Conservation (phyloP, 257 asterid species). For the Solanum piurae region DNA sequence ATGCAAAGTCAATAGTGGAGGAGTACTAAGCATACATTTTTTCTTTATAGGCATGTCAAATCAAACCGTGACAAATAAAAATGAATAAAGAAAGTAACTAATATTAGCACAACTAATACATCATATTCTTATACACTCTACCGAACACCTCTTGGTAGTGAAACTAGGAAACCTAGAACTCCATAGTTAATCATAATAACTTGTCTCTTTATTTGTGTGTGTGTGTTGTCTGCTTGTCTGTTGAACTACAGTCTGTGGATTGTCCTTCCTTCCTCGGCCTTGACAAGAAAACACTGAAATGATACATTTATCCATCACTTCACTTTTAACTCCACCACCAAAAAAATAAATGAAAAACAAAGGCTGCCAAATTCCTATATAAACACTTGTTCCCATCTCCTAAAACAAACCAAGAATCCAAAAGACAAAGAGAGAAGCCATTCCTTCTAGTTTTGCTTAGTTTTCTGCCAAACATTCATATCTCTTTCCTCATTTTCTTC, state of each 20-base stretch:
- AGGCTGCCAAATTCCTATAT: constrained; percentile 22
- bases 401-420: constrained; percentile 10
- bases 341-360: neutral
- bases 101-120: too few species aligned
- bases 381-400: constrained; percentile 16
- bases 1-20: neutral
- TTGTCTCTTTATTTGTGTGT: constrained; percentile 8
- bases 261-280: constrained; percentile 68
- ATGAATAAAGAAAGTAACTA: fast-evolving
- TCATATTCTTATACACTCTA: fast-evolving
- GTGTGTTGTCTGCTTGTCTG: constrained; percentile 10
- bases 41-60: too few species aligned
- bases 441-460: neutral
- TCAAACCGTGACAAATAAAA: too few species aligned
- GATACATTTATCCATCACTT: constrained; percentile 59
- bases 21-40: too few species aligned
- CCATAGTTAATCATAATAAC: neutral
- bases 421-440: neutral
- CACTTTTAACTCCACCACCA: constrained; percentile 8
- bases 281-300: constrained; percentile 74
- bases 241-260: constrained; percentile 10
- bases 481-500: constrained; percentile 1
- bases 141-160: fast-evolving
- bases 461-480: neutral
- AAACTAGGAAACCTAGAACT: neutral